phyloP scores from a whole-genome alignment of 1,284 basidiomycete genomes.

The Stereum hirsutum region DNA sequence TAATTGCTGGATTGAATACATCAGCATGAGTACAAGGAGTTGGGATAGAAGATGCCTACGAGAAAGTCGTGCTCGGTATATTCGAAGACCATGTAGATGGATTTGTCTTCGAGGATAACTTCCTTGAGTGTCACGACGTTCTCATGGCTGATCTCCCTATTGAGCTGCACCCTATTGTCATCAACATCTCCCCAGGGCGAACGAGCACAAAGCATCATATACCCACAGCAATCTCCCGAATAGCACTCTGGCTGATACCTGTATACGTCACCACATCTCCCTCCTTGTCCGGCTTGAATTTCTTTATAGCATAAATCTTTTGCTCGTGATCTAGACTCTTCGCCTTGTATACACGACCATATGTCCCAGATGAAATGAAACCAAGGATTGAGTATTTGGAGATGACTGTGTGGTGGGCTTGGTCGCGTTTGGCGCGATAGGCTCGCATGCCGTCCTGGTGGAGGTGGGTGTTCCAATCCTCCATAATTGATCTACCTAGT shows the following conservation, averaged over 20 bases:
- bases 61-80: slow-evolving; percentile 98
- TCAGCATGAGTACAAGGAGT: background rate
- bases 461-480: slow-evolving; percentile 9
- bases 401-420: slow-evolving; percentile 54
- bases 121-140: slow-evolving; percentile 90
- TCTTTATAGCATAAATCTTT: slow-evolving; percentile 91
- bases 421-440: slow-evolving; percentile 77
- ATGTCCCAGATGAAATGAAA: slow-evolving; percentile 97
- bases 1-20: slow-evolving; percentile 63
- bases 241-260: slow-evolving; percentile 95
- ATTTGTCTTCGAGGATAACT: slow-evolving; percentile 96
- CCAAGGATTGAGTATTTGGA: slow-evolving; percentile 90
- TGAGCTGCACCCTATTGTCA: slow-evolving; percentile 46
- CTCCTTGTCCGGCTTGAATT: slow-evolving; percentile 99
- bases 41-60: slow-evolving; percentile 33
- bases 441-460: slow-evolving; percentile 65
- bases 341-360: slow-evolving; percentile 97
- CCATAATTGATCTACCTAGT: no score
- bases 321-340: slow-evolving; percentile 62
- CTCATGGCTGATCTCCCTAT: slow-evolving; percentile 89
- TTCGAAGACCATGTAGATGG: slow-evolving; percentile 98
- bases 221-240: slow-evolving; percentile 89
- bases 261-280: slow-evolving; percentile 91
- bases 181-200: no score
- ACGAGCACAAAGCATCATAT: no score